Conservation (phyloP, 208 protist genomes). For the Leishmania tarentolae region DNA sequence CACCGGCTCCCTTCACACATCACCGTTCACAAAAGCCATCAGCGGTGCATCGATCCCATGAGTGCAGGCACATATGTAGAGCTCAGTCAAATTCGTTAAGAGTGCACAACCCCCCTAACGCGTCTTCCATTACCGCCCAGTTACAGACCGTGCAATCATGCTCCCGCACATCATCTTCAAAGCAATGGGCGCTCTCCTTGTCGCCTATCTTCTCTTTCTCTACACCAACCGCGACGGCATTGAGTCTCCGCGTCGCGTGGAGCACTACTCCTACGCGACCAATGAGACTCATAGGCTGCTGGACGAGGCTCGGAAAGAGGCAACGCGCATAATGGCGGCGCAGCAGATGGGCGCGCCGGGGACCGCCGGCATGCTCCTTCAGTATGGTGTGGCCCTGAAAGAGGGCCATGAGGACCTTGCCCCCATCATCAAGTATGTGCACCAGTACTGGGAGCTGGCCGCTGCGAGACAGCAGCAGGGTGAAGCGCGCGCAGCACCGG, state of each 20-base stretch:
- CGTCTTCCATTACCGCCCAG: background rate
- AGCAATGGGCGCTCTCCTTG: constrained; percentile 12
- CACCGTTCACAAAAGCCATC: background rate
- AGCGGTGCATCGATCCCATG: background rate
- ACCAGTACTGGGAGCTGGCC: constrained; percentile 21
- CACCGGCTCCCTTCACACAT: background rate
- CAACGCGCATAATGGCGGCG: constrained; percentile 23
- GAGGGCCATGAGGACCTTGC: constrained; percentile 32
- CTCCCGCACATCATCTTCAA: constrained; percentile 14
- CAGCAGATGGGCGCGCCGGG: constrained; percentile 8
- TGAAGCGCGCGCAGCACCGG: background rate
- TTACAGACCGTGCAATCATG: constrained; percentile 13
- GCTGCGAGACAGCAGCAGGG: background rate
- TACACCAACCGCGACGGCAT: constrained; percentile 28
- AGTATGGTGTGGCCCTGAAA: constrained; percentile 30
- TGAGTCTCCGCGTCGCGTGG: constrained; percentile 9
- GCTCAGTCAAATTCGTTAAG: background rate
- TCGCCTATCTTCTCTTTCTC: constrained; percentile 29
- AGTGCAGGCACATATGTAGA: background rate
- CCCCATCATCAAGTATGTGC: constrained; percentile 29
- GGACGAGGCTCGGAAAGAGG: constrained; percentile 30
- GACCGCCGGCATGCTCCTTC: constrained; percentile 8
- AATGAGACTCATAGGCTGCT: constrained; percentile 37
- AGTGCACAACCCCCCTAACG: background rate
- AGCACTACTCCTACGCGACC: constrained; percentile 28